phyloP scores from a whole-genome alignment of 2,329 filamentous ascomycete genomes.

The Lachnellula occidentalis region DNA sequence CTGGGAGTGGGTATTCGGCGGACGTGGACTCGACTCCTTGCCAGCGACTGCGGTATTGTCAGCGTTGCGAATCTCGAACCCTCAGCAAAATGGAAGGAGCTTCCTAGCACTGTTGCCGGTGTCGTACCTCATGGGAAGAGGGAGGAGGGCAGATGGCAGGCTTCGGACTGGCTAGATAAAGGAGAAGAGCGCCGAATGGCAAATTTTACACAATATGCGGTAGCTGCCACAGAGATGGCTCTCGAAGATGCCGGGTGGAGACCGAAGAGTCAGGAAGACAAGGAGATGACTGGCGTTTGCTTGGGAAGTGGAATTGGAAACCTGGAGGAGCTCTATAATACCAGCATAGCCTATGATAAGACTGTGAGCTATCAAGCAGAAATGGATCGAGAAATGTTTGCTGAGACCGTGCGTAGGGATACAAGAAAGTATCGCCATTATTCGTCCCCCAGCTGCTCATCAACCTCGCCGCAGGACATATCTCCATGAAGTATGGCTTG shows the following conservation, averaged over 20 bases:
- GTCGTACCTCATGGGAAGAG: conserved; percentile 59
- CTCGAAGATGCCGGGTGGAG: conserved; percentile 75
- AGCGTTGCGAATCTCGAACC: conserved; percentile 57
- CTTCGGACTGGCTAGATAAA: conserved; percentile 48
- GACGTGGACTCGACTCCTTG: conserved; percentile 77
- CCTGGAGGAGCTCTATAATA: conserved; percentile 82
- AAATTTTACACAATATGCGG: conserved; percentile 85
- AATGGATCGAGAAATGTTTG: conserved; percentile 6
- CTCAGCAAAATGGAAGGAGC: conserved; percentile 50
- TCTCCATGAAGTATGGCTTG: conserved; percentile 89
- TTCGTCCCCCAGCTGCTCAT: conserved; percentile 92
- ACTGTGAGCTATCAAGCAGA: conserved; percentile 44
- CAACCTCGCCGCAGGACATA: conserved; percentile 90
- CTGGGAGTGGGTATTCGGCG: conserved; percentile 72
- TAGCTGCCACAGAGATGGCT: conserved; percentile 82
- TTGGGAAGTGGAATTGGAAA: conserved; percentile 95
- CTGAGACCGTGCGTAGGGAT: conserved; percentile 54
- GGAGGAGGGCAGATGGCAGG: conserved; percentile 43
- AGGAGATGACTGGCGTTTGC: conserved; percentile 80
- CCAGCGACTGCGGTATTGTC: conserved; percentile 73
- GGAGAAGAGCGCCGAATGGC: conserved; percentile 73
- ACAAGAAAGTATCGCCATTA: conserved; percentile 85
- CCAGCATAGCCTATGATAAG: conserved; percentile 68
- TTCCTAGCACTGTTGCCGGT: conserved; percentile 83
- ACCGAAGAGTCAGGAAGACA: conserved; percentile 45